Conservation (phyloP, 192 early-diverging fungal genomes). For the Coemansia sp. region DNA sequence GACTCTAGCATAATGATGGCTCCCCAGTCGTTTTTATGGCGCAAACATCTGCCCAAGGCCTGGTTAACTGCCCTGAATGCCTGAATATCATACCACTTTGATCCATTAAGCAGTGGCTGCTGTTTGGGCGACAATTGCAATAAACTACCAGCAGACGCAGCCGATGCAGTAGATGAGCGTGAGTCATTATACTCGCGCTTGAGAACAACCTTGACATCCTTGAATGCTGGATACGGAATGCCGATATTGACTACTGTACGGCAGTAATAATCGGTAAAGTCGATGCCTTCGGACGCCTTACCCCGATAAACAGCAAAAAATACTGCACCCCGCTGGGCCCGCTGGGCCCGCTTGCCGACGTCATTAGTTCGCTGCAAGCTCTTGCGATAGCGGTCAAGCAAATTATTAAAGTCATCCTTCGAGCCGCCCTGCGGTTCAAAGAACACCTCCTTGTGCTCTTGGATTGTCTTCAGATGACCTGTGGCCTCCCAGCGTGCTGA, state of each 20-base stretch:
- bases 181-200: constrained; percentile 57
- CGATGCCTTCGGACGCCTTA: constrained; percentile 54
- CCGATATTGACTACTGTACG: constrained; percentile 57
- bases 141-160: neutral
- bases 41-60: constrained; percentile 60
- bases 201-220: constrained; percentile 52
- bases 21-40: constrained; percentile 61
- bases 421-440: constrained; percentile 42
- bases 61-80: constrained; percentile 63
- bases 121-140: neutral
- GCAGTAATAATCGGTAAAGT: constrained; percentile 50
- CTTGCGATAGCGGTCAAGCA: constrained; percentile 29
- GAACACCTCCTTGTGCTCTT: constrained; percentile 33
- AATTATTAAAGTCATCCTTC: constrained; percentile 43
- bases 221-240: constrained; percentile 57
- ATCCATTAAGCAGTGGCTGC: constrained; percentile 38
- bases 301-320: constrained; percentile 58
- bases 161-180: neutral
- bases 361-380: constrained; percentile 24
- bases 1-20: constrained; percentile 61
- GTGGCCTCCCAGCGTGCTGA: constrained; percentile 47
- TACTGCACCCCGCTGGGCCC: constrained; percentile 23
- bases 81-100: constrained; percentile 59
- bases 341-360: constrained; percentile 1
- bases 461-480: constrained; percentile 18